Evolutionary conservation across 768 basidiomycete species (phyloP), one percentile per base, ranked within the genome.

Genomic region (Suillus decipiens): DNA sequence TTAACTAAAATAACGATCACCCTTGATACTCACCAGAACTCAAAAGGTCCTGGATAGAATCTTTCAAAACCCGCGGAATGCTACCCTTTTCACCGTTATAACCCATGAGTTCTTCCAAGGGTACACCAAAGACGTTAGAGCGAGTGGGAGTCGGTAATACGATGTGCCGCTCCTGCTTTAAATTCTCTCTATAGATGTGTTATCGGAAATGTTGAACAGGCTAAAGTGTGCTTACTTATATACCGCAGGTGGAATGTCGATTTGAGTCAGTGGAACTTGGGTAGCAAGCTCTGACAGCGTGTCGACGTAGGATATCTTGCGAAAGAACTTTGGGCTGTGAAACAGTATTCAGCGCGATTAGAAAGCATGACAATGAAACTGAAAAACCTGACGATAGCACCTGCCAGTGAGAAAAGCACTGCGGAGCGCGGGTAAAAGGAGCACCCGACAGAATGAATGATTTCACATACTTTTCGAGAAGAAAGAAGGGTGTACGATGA

Each of bases 401-500:
- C 92, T 36, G 93, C 93, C 54, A 95, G 78, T 11, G 93, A 93
- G 73, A 95, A 93, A 3, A 95, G 77, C 92, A 94, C 93, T 95
- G 64, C 22, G 64, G 58, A 53, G 58, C 19, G 57, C 65, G 12
- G 67, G 70, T 61, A 65, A 60, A 33, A 14, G 36, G 15, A 59
- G 22, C n/a, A 50, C 43, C 22, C 45, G 48, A 54, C 22, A 37
- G 33, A 59, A 50, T 17, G 28, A 45, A 50, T 22, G 34, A 54
- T 64, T 41, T 45, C 1, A 74, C 85, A 22, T 62, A 92, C 93
- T 93, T 76, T 93, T 95, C 5, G 93, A 88, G 75, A 93, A 95
- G 75, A 92, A 92, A 2, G 89, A 90, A 3, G 93, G 88, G 70
- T 95, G 93, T 4, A 95, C 89, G 63, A 95, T 90, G 74, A 89